Base-by-base conservation (phyloP, 2,329 filamentous ascomycete species). In the Raffaelea deltoideospora region DNA sequence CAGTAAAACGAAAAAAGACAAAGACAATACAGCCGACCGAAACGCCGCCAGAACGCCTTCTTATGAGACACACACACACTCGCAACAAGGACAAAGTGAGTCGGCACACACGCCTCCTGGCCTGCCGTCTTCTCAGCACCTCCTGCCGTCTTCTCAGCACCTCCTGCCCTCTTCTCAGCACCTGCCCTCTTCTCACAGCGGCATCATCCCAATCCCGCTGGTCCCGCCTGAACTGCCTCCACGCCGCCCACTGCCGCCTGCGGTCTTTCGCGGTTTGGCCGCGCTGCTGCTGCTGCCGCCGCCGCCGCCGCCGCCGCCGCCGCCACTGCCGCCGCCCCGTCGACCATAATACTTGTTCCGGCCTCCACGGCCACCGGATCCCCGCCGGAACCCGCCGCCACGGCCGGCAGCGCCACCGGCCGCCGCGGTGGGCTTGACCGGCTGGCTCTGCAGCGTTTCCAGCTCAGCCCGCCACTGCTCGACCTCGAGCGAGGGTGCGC, bases 391-490 rank as follows among this genome's bases (percentile, higher is more conserved):
- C 10, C 48, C 47, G 1, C 48, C 41, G 13, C 48, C 42, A 8
- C 38, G 41, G 4, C 49, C 45, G 11, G 45, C 41, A 3, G 40
- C 40, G 18, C 50, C 44, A n/a, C 48, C 44, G 4, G 41, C 21
- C 31, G 44, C 43, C 34, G 43, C 43, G 19, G 31, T 37, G 35
- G 38, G 32, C 15, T 34, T 37, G 28, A 29, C 22, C 17, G 43
- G 15, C 33, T 44, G 45, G 31, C 38, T 45, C 34, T 43, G 44
- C 24, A 52, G 43, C n/a, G 45, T 41, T 20, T 52, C 47, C 18
- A 56, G 51, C 31, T 51, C 39, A 31, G 46, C 42, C 24, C 51
- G 44, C 50, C 55, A 58, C 18, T 40, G 26, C 10, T 44, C 43
- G 8, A 50, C 50, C n/a, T 49, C 45, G 9, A 39, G 47, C 31